Evolutionary conservation across 345 rosid species (phyloP), one percentile per base, ranked within the genome.

Genomic region (Psidium guajava): DNA sequence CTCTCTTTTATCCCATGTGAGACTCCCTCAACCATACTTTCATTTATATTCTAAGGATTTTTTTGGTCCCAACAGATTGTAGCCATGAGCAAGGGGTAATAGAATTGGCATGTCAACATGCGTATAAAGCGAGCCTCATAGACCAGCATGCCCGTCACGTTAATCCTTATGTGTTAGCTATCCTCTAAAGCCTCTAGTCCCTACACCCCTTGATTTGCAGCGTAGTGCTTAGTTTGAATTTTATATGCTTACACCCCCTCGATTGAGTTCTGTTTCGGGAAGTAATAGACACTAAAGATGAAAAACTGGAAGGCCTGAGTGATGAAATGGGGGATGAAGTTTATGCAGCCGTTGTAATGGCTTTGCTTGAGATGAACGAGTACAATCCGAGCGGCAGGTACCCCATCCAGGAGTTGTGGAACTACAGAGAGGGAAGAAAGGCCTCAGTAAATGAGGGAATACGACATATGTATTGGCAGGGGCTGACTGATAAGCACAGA

Each of bases 321-420:
- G 83, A 61, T 50, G 93, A 93, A 58, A 3, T 91, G 83, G 93
- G 95, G 6, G 91, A 90, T 40, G 92, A 90, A 87, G 92, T 88
- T 84, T 92, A 50, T 84, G 81, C 83, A 50, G 94, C 95, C 20
- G 93, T 95, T 82, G 75, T 84, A 16, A 86, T 73, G 28, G 90
- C 96, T 20, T 87, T 92, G 47, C 28, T 27, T 84, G 92, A 95
- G 89, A 86, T 91, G 86, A 87, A 90, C 44, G 94, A 93, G 85
- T 92, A 88, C 84, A 93, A 91, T 61, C 92, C 92, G 6, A 95
- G 94, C 52, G 94, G 92, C 50, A 89, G 94, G 83, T 93, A 93
- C 84, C 73, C 88, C 49, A 86, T 86, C 55, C 90, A 90, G n/a
- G 96, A 93, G 87, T 87, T 95, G 25, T 93, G 98, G 96, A 90